Percentiles rank a stretch among this genome's conserved stretches.
Conservation (phyloP, 768 basidiomycete species). For the Strobilomyces dryophilus region DNA sequence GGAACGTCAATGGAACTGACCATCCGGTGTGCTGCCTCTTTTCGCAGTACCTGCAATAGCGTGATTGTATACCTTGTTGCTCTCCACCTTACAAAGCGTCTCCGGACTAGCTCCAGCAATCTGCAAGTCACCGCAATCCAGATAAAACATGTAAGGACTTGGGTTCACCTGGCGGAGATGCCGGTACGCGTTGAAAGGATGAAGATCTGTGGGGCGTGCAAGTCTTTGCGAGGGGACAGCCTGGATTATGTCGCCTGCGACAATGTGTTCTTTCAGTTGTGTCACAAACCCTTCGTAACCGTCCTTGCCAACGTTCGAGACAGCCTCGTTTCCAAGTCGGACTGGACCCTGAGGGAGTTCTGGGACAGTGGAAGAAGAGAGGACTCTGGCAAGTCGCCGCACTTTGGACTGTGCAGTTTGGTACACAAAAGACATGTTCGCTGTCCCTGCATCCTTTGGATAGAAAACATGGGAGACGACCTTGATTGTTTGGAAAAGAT, state of each 20-base stretch:
- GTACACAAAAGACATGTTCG: slow-evolving; percentile 81
- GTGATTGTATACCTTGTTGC: slow-evolving; percentile 91
- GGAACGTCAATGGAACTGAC: slow-evolving; percentile 39
- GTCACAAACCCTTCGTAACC: slow-evolving; percentile 94
- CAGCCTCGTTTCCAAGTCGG: slow-evolving; percentile 59
- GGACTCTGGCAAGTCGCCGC: slow-evolving; percentile 69
- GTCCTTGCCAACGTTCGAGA: slow-evolving; percentile 89
- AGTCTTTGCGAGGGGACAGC: slow-evolving; percentile 95
- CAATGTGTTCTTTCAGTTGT: slow-evolving; percentile 86
- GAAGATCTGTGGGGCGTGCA: slow-evolving; percentile 76
- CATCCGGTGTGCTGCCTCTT: slow-evolving; percentile 81
- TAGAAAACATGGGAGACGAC: slow-evolving; percentile 95
- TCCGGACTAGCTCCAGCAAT: slow-evolving; percentile 98
- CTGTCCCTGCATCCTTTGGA: slow-evolving; percentile 61
- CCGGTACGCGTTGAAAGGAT: slow-evolving; percentile 97
- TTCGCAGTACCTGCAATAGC: slow-evolving; percentile 95
- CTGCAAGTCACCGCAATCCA: slow-evolving; percentile 91
- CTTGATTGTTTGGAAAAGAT: slow-evolving; percentile 92
- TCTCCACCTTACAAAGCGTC: slow-evolving; percentile 93
- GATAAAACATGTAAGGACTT: slow-evolving; percentile 98
- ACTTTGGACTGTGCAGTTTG: slow-evolving; percentile 82
- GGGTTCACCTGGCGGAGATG: slow-evolving; percentile 93
- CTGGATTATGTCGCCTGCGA: slow-evolving; percentile 97
- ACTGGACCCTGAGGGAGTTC: slow-evolving; percentile 66
- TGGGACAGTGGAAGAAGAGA: slow-evolving; percentile 49